These are phyloP conservation scores for Jackrogersella minutella DNA, from an alignment of 495 filamentous ascomycete species.

Conservation along the genomic window DNA sequence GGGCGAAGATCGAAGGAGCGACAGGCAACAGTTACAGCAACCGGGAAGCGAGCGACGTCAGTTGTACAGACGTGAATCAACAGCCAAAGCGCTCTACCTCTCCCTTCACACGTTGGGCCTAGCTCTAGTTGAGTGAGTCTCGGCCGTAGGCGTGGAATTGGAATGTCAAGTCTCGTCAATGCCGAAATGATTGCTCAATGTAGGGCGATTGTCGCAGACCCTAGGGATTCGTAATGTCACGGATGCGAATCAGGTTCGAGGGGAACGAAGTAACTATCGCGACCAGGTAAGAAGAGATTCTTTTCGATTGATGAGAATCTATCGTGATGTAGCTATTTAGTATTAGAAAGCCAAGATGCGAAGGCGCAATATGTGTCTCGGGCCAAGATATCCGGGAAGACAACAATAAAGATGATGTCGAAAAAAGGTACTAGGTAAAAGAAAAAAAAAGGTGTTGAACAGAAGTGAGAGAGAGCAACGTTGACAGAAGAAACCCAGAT, in stretches of 20 bases:
- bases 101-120: constrained; percentile 19
- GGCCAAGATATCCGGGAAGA: constrained; percentile 26
- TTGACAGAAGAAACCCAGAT: constrained; percentile 31
- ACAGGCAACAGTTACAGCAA: constrained; percentile 26
- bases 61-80: constrained; percentile 25
- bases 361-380: constrained; percentile 12
- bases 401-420: constrained; percentile 11
- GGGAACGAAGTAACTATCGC: constrained; percentile 12
- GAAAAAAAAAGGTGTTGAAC: constrained; percentile 13
- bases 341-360: constrained; percentile 26
- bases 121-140: constrained; percentile 25
- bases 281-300: constrained; percentile 13
- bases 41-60: constrained; percentile 43
- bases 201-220: constrained; percentile 29
- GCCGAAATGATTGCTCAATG: constrained; percentile 11
- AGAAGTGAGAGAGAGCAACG: constrained; percentile 18
- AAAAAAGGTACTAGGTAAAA: neutral
- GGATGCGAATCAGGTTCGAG: constrained; percentile 17
- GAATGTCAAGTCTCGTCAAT: constrained; percentile 38
- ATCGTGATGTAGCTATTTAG: constrained; percentile 6
- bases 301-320: neutral
- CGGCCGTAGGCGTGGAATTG: constrained; percentile 27
- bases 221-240: constrained; percentile 17
- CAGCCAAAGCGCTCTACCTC: constrained; percentile 33
- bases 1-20: constrained; percentile 34